A percentile compares a stretch with the other conserved stretches of the same genome.
phyloP scores from a whole-genome alignment of 2,329 filamentous ascomycete species.

The Trichophaea hybrida region DNA sequence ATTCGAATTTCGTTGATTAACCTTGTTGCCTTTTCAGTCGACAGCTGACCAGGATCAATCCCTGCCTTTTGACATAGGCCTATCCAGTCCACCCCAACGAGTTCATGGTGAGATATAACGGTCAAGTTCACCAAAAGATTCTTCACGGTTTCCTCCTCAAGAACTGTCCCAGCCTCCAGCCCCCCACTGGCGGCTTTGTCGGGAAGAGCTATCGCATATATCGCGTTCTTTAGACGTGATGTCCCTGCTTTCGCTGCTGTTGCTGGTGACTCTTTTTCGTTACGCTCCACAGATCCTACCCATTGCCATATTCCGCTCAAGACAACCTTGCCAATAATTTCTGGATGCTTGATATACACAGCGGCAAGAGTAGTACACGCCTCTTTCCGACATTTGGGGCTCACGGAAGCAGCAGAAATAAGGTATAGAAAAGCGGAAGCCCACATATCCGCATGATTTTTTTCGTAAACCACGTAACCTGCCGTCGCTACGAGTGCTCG shows the following conservation, averaged over 20 bases:
- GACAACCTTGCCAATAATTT: constrained; percentile 47
- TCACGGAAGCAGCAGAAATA: constrained; percentile 48
- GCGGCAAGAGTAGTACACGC: constrained; percentile 47
- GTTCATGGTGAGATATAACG: constrained; percentile 60
- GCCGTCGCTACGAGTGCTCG: constrained; percentile 53
- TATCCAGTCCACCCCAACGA: constrained; percentile 78
- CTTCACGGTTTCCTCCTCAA: constrained; percentile 38
- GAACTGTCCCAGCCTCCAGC: neutral
- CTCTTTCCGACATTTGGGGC: constrained; percentile 49
- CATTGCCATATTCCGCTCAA: constrained; percentile 66
- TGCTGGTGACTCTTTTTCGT: constrained; percentile 63
- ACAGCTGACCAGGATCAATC: constrained; percentile 69
- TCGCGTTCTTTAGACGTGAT: constrained; percentile 46
- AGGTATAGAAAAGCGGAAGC: constrained; percentile 72
- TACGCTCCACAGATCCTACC: constrained; percentile 50
- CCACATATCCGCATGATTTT: constrained; percentile 51
- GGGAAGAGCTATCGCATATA: constrained; percentile 41
- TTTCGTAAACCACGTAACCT: constrained; percentile 39
- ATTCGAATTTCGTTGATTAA: constrained; percentile 53
- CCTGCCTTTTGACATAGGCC: constrained; percentile 66
- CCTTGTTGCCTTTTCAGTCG: constrained; percentile 45
- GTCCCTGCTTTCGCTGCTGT: constrained; percentile 47
- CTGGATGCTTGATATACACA: constrained; percentile 48
- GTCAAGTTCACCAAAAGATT: constrained; percentile 62
- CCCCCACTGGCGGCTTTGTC: constrained; percentile 2